Conservation (phyloP, 192 early-diverging fungal genomes). For the Coemansia reversa region DNA sequence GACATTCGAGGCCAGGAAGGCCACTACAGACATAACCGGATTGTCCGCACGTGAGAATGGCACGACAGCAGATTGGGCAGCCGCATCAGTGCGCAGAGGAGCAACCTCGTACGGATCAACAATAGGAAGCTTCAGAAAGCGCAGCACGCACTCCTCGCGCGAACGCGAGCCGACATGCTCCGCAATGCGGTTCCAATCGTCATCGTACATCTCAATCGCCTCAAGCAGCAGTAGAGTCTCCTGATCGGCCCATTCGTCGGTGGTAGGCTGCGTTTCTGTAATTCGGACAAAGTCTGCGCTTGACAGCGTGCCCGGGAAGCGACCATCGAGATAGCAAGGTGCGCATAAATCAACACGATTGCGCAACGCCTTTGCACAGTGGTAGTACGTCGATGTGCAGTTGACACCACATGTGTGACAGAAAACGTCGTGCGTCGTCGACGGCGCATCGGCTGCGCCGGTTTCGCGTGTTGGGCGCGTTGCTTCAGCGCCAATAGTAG, state of each 20-base stretch:
- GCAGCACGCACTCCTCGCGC: slow-evolving; percentile 86
- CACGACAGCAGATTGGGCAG: slow-evolving; percentile 59
- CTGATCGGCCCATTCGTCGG: slow-evolving; percentile 80
- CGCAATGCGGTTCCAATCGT: slow-evolving; percentile 90
- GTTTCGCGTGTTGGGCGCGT: slow-evolving; percentile 51
- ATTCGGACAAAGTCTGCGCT: slow-evolving; percentile 89
- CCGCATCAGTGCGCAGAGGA: slow-evolving; percentile 24
- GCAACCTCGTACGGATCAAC: slow-evolving; percentile 71
- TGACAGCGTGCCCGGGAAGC: slow-evolving; percentile 79
- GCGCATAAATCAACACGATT: slow-evolving; percentile 74
- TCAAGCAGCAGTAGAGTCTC: slow-evolving; percentile 88
- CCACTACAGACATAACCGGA: slow-evolving; percentile 87
- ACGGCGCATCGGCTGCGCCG: slow-evolving; percentile 19
- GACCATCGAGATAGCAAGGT: slow-evolving; percentile 89
- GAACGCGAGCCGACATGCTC: slow-evolving; percentile 90
- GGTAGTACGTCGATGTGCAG: slow-evolving; percentile 78
- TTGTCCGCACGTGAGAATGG: slow-evolving; percentile 85
- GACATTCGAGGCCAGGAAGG: slow-evolving; percentile 84
- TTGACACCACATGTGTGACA: slow-evolving; percentile 87
- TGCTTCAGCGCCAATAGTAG: slow-evolving; percentile 32
- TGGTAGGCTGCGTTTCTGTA: slow-evolving; percentile 26
- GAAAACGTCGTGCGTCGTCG: slow-evolving; percentile 49
- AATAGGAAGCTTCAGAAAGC: slow-evolving; percentile 88
- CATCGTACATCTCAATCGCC: slow-evolving; percentile 89
- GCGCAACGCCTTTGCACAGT: slow-evolving; percentile 67